Evolutionary conservation across 2,329 filamentous ascomycete genomes (phyloP).

Genomic region (Xylaria arbuscula): DNA sequence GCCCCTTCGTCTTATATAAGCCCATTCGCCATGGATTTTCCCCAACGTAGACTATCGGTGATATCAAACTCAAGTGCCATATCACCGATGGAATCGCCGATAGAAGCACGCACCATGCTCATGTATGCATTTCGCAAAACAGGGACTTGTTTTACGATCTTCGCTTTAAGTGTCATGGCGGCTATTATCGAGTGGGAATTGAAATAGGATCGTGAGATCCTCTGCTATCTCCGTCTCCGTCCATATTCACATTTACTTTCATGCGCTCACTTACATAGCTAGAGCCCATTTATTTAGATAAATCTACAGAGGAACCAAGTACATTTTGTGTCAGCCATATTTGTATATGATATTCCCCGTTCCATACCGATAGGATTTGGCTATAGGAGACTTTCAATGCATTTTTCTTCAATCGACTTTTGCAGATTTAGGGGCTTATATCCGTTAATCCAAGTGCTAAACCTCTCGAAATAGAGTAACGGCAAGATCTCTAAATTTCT

Average conservation of each 20-base stretch:
- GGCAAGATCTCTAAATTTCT: neutral
- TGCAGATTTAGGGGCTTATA: constrained; percentile 27
- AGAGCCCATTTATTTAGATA: neutral
- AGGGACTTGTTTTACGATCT: neutral
- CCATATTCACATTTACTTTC: no score
- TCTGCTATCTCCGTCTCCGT: constrained; percentile 1
- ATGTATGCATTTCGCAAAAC: neutral
- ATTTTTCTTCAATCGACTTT: neutral
- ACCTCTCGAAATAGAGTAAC: no score
- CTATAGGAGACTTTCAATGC: neutral
- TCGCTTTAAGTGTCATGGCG: neutral
- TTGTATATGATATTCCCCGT: neutral
- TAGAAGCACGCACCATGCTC: neutral
- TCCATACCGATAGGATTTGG: neutral
- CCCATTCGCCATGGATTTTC: neutral
- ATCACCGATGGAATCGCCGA: constrained; percentile 33
- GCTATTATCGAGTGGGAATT: neutral
- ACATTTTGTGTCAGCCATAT: neutral
- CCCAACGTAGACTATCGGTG: neutral
- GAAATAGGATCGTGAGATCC: neutral
- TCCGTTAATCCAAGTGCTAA: constrained; percentile 10
- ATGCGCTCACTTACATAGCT: neutral
- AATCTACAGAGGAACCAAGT: neutral
- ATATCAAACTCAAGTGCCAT: constrained; percentile 2
- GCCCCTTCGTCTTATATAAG: constrained; percentile 14